These are phyloP conservation scores for Entomortierella lignicola DNA, from an alignment of 192 early-diverging fungal species.

Conservation along the genomic window DNA sequence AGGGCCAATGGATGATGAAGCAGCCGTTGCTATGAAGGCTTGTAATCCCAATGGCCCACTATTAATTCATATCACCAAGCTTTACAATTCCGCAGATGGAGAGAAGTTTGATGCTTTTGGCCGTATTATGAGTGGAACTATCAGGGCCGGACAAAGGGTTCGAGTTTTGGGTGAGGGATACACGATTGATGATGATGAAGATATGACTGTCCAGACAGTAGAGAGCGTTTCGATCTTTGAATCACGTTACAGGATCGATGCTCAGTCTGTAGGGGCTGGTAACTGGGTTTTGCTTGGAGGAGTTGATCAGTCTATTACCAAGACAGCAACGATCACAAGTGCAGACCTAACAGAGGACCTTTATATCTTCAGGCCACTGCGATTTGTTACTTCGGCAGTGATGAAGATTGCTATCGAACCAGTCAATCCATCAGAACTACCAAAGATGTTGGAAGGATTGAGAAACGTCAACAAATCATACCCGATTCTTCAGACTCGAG, in stretches of 20 bases:
- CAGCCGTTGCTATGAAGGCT: conserved; percentile 75
- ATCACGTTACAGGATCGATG: conserved; percentile 87
- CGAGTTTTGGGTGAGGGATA: conserved; percentile 95
- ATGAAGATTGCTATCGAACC: conserved; percentile 98
- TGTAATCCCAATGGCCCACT: conserved; percentile 93
- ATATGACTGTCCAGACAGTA: conserved; percentile 89
- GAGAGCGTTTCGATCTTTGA: conserved; percentile 80
- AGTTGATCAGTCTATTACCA: conserved; percentile 92
- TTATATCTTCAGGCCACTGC: conserved; percentile 87
- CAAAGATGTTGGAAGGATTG: conserved; percentile 97
- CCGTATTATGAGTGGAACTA: conserved; percentile 92
- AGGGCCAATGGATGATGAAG: conserved; percentile 66
- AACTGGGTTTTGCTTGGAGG: conserved; percentile 92
- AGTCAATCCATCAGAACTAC: conserved; percentile 96
- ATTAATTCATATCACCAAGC: conserved; percentile 92
- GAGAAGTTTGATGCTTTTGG: conserved; percentile 91
- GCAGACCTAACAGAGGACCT: conserved; percentile 68
- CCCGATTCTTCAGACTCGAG: conserved; percentile 86
- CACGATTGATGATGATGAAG: conserved; percentile 94
- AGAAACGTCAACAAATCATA: conserved; percentile 97
- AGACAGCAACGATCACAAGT: conserved; percentile 93
- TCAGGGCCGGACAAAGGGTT: conserved; percentile 80
- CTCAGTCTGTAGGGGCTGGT: conserved; percentile 84
- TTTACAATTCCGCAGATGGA: conserved; percentile 90
- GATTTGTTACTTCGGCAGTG: conserved; percentile 84